A percentile compares a stretch with the other conserved stretches of the same genome.
Evolutionary conservation across 129 eudicot genomes (phyloP).

Genomic region (sunflower (Helianthus annuus)): DNA sequence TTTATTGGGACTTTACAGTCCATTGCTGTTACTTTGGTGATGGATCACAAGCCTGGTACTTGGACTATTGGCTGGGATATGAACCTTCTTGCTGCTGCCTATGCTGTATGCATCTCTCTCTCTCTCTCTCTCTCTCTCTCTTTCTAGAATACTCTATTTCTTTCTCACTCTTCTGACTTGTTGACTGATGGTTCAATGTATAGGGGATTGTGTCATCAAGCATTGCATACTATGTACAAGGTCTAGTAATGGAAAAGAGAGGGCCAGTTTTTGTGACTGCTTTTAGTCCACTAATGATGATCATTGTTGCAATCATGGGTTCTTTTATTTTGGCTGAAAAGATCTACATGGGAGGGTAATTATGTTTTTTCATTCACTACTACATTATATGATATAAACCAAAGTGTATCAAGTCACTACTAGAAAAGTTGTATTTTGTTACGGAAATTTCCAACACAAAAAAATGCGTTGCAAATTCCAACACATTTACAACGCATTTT

Average conservation of each 20-base stretch:
- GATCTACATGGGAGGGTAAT: constrained; percentile 89
- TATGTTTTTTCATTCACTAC: neutral
- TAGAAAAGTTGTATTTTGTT: too few relatives aligned
- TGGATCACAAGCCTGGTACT: constrained; percentile 77
- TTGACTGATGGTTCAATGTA: neutral
- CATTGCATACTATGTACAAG: constrained; percentile 98
- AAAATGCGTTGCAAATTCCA: too few relatives aligned
- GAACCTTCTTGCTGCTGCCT: constrained; percentile 98
- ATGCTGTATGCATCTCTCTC: constrained; percentile 63
- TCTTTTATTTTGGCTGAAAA: constrained; percentile 92
- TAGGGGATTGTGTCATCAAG: constrained; percentile 97
- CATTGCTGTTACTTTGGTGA: constrained; percentile 83
- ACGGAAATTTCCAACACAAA: too few relatives aligned
- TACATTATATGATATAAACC: neutral
- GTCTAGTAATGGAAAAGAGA: constrained; percentile 88
- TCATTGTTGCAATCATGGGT: constrained; percentile 98
- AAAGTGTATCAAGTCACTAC: neutral
- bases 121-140: constrained; percentile 21
- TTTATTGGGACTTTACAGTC: constrained; percentile 95
- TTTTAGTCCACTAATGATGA: constrained; percentile 97
- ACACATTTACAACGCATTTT: too few relatives aligned
- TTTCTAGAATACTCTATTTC: neutral
- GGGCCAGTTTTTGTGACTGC: constrained; percentile 98
- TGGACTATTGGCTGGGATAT: constrained; percentile 94
- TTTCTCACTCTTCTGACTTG: constrained; percentile 22